Evolutionary conservation across 2,329 filamentous ascomycete genomes (phyloP), one percentile per base, ranked within the genome.

Genomic region (Xylariaceae sp.): DNA sequence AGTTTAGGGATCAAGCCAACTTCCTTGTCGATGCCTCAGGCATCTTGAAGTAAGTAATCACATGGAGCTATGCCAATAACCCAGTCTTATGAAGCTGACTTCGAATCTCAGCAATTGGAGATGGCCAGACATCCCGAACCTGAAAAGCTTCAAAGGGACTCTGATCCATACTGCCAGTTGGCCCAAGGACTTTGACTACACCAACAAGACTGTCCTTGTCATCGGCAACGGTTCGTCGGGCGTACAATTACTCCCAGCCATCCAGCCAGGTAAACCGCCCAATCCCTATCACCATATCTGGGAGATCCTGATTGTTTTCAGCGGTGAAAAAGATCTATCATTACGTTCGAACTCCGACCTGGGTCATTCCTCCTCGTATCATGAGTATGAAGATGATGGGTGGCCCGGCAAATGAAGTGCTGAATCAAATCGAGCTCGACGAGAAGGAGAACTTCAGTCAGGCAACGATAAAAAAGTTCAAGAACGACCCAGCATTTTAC

Each of bases 151-250:
- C 45, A 46, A 61, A 27, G 72, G 72, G 7, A 49, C 61, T 1
- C 42, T 72, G 5, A 55, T 76, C 19, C 72, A 77, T 46, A 74
- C 65, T 4, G 71, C 72, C 2, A 56, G 56, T 12, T 77, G 72
- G 71, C 67, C 69, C 1, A 54, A 66, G 19, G 51, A 59, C 13
- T 67, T 72, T 25, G 63, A 72, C 31, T 61, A 63, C 36, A 48
- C 57, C n/a, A 63, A 60, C 38, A 76, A 75, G 47, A 61, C 56
- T 0, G 64, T 76, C 6, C 70, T 65, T 3, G 58, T 77, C n/a
- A 72, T 77, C 31, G 72, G 72, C 7, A 75, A 71, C 32, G 71
- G 71, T 5, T 61, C 70, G 13, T 71, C 68, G 1, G 72, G 68
- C 1, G 61, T 75, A 11, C 72, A 77, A 40, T 56, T 76, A 16